Base-by-base conservation (phyloP, 805 yeast species). In the Crinitomyces ghanaensis region DNA sequence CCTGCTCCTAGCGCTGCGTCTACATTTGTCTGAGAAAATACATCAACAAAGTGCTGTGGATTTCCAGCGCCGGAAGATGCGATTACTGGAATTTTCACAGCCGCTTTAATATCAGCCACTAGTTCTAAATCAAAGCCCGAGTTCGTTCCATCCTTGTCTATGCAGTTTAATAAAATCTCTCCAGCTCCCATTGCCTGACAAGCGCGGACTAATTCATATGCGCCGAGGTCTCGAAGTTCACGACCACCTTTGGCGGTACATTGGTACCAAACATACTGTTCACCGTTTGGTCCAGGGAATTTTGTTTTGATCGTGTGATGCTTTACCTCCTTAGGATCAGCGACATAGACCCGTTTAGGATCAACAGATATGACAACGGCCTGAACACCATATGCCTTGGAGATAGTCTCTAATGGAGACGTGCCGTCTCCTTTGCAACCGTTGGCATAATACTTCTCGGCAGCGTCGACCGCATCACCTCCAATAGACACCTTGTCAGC, bases 1-100 rank as follows among this genome's bases (percentile, higher is more conserved):
- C 99, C 99, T 3, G 99, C 99, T 24, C 98, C 99, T 26, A 91
- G 66, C 12, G 98, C 97, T 27, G 99, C 99, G 60, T 91, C 98
- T 1, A 91, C 78, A 4, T 70, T 65, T 11, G 96, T 85, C 28
- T 77, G 65, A 29, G 63, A 66, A 51, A 91, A 91, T 2, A 83
- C 99, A 43, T 91, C 84, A 42, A 72, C 74, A 54, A 91, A 91
- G 59, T 91, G 97, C 31, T 65, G 69, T 1, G 99, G 98, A 15
- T 63, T 72, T 33, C 99, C 99, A 4, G 99, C 99, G 35, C 99
- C 99, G 41, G 93, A 78, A 5, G 96, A 85, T 0, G 98, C 97
- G 55, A 91, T 91, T 2, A 91, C 96, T 0, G 99, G 99, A 30
- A 93, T 79, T 1, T 63, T 61, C 4, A 84, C 93, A 1, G 80